Conservation (phyloP, 306 rosid species). For the Luffa aegyptiaca region DNA sequence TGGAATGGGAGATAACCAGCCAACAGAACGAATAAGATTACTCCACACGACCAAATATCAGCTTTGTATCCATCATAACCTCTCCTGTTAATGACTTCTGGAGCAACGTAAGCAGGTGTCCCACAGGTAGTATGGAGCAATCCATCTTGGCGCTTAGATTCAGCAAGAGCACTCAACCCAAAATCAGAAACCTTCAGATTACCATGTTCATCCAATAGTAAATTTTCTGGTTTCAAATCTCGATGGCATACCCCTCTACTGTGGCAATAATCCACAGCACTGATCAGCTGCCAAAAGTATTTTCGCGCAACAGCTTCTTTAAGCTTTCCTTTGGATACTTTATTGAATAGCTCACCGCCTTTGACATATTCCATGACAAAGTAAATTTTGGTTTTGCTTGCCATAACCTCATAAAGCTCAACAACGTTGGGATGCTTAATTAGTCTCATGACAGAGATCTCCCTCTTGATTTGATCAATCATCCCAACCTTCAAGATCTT, state of each 20-base stretch:
- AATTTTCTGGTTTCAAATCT: conserved; percentile 89
- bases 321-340: conserved; percentile 81
- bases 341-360: conserved; percentile 92
- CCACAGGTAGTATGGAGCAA: conserved; percentile 95
- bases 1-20: conserved; percentile 94
- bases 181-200: conserved; percentile 87
- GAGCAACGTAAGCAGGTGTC: conserved; percentile 93
- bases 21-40: conserved; percentile 73
- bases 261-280: conserved; percentile 93
- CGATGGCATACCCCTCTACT: conserved; percentile 84
- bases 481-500: conserved; percentile 76
- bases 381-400: conserved; percentile 88
- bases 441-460: conserved; percentile 78
- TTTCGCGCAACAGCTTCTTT: conserved; percentile 64
- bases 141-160: conserved; percentile 71
- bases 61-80: conserved; percentile 91
- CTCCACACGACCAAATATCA: conserved; percentile 98
- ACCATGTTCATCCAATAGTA: conserved; percentile 83
- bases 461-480: conserved; percentile 88
- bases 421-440: conserved; percentile 73
- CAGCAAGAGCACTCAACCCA: conserved; percentile 82
- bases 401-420: conserved; percentile 96
- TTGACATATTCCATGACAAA: conserved; percentile 80
- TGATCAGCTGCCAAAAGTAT: conserved; percentile 77
- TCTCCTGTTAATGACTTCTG: conserved; percentile 77